phyloP scores from a whole-genome alignment of 805 yeast species.

The Yamadazyma scolyti region DNA sequence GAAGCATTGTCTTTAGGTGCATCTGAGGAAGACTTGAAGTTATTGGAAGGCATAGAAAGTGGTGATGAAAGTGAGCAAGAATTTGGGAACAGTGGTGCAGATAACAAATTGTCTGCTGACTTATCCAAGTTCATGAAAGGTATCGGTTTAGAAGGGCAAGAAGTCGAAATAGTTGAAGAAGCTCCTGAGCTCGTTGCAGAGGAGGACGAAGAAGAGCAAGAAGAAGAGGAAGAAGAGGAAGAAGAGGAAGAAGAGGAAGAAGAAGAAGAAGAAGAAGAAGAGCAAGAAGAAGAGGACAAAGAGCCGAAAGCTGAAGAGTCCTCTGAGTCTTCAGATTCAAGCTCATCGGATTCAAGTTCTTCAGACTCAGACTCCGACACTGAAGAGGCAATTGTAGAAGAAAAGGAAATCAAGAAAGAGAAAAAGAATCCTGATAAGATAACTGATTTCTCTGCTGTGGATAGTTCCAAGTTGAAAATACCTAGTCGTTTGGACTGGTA shows the following conservation, averaged over 20 bases:
- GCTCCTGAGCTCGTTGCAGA: slow-evolving; percentile 25
- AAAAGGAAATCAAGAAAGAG: slow-evolving; percentile 13
- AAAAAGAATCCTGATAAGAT: slow-evolving; percentile 22
- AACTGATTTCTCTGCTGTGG: slow-evolving; percentile 45
- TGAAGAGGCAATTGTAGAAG: slow-evolving; percentile 10
- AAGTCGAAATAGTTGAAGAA: slow-evolving; percentile 28
- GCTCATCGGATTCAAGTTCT: slow-evolving; percentile 19
- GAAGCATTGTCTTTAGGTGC: slow-evolving; percentile 86
- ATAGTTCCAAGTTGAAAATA: slow-evolving; percentile 52
- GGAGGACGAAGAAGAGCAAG: slow-evolving; percentile 36
- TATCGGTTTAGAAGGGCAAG: slow-evolving; percentile 55
- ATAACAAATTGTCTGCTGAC: slow-evolving; percentile 47
- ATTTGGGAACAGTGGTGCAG: slow-evolving; percentile 40
- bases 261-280: slow-evolving; percentile 21
- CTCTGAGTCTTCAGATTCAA: slow-evolving; percentile 6
- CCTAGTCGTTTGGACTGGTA: slow-evolving; percentile 77
- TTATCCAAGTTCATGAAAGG: slow-evolving; percentile 59
- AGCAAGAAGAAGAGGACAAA: slow-evolving; percentile 13
- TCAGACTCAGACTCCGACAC: slow-evolving; percentile 8
- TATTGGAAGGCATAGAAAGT: slow-evolving; percentile 53
- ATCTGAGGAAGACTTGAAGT: slow-evolving; percentile 70
- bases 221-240: slow-evolving; percentile 26
- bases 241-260: slow-evolving; percentile 22
- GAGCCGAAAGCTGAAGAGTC: slow-evolving; percentile 9
- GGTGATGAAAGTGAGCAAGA: slow-evolving; percentile 53